phyloP scores from a whole-genome alignment of 371 early-diverging fungal species.

The Capniomyces stellatus region DNA sequence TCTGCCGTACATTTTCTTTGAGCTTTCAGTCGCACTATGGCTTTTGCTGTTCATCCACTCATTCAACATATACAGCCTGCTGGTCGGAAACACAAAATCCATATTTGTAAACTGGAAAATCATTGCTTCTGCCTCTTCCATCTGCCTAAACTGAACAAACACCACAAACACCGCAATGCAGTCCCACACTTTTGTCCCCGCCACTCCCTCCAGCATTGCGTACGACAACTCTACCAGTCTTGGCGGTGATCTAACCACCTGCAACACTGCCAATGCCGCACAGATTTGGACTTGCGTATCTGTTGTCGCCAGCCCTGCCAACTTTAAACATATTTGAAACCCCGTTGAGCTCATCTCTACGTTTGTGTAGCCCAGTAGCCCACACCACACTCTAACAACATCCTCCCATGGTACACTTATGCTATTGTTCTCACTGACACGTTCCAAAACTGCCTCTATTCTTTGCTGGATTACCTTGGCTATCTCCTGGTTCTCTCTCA shows the following conservation, averaged over 20 bases:
- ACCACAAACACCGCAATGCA: constrained; percentile 1
- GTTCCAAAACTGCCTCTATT: not conserved
- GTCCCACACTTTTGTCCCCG: not conserved
- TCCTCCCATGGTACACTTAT: not conserved
- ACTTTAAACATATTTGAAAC: not conserved
- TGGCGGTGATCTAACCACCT: not conserved
- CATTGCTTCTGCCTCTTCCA: constrained; percentile 8
- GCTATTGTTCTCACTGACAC: too few species aligned
- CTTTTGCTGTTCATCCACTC: constrained; percentile 10
- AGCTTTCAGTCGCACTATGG: constrained; percentile 2
- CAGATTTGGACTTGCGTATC: not conserved
- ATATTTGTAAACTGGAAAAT: constrained; percentile 9
- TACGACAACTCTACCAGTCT: not conserved
- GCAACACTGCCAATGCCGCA: not conserved
- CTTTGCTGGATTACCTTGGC: not conserved
- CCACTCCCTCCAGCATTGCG: not conserved
- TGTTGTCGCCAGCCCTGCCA: not conserved
- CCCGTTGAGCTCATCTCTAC: not conserved
- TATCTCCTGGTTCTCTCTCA: not conserved
- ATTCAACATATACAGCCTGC: constrained; percentile 11
- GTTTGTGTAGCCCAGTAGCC: not conserved
- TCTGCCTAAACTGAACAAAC: constrained; percentile 6
- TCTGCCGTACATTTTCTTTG: constrained; percentile 7
- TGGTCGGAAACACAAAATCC: constrained; percentile 20
- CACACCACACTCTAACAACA: not conserved